A percentile compares a stretch with the other conserved stretches of the same genome.
Conservation (phyloP, 257 asterid species). For the Penstemon barbatus region DNA sequence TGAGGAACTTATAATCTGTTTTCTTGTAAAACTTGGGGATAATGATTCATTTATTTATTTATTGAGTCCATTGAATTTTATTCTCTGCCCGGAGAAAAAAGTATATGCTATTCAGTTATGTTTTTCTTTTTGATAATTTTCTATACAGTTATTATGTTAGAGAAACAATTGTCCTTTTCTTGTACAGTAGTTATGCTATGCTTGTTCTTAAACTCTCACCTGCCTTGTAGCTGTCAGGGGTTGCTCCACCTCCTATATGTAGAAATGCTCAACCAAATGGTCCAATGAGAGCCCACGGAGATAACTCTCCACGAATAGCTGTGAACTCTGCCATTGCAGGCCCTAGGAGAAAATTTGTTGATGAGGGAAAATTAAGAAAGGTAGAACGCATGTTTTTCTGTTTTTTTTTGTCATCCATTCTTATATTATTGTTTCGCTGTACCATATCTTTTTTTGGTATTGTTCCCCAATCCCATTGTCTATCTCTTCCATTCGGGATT, state of each 20-base stretch:
- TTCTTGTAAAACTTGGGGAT: background rate
- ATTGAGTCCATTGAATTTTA: conserved; percentile 14
- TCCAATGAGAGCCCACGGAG: conserved; percentile 55
- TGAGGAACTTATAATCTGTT: background rate
- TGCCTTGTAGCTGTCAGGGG: conserved; percentile 78
- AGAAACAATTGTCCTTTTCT: conserved; percentile 11
- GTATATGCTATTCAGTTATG: conserved; percentile 11
- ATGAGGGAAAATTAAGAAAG: conserved; percentile 95
- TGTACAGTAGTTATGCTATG: conserved; percentile 5
- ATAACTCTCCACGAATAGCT: conserved; percentile 64
- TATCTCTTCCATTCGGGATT: conserved; percentile 5
- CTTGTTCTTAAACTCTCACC: conserved; percentile 24
- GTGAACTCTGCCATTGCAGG: conserved; percentile 67
- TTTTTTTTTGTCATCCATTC: conserved; percentile 3
- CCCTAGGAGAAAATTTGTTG: conserved; percentile 94
- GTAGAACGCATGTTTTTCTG: conserved; percentile 36
- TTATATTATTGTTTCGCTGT: conserved; percentile 5
- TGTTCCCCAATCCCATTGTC: background rate
- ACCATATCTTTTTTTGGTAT: background rate
- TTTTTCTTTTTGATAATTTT: no score
- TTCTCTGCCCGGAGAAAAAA: conserved; percentile 2
- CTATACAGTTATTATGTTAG: conserved; percentile 15
- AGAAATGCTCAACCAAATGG: conserved; percentile 74
- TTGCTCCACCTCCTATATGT: conserved; percentile 86
- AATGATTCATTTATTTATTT: conserved; percentile 1